These are phyloP conservation scores for Penicillium roqueforti DNA, from an alignment of 495 filamentous ascomycete species.

Conservation along the genomic window DNA sequence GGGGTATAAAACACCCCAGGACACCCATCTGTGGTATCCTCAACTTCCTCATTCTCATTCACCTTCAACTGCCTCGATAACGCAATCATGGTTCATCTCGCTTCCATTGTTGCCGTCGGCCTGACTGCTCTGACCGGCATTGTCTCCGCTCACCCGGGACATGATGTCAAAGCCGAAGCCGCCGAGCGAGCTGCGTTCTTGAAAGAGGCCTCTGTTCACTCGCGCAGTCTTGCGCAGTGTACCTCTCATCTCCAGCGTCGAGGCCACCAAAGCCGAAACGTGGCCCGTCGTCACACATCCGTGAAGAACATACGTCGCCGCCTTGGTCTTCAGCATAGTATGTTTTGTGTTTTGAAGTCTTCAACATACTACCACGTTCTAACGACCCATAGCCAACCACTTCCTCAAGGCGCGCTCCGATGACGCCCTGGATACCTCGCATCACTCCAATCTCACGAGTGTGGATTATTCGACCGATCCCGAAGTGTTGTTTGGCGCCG, in stretches of 20 bases:
- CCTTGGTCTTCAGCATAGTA: conserved; percentile 20
- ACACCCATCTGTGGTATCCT: not conserved
- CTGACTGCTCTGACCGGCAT: conserved; percentile 16
- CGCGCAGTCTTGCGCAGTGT: conserved; percentile 45
- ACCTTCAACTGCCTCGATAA: not conserved
- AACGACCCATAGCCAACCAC: conserved; percentile 7
- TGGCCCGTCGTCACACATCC: conserved; percentile 39
- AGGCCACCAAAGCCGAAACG: conserved; percentile 41
- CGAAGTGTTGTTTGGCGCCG: conserved; percentile 47
- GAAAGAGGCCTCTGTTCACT: conserved; percentile 26
- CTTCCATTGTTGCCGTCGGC: conserved; percentile 15
- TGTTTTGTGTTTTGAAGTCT: not conserved
- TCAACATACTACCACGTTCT: not conserved
- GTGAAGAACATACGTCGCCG: conserved; percentile 31
- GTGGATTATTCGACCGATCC: conserved; percentile 48
- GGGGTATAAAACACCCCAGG: not conserved
- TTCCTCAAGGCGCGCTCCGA: conserved; percentile 41
- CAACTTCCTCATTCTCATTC: not conserved
- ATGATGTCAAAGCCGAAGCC: conserved; percentile 43
- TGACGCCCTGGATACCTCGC: conserved; percentile 35
- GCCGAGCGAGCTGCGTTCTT: conserved; percentile 44
- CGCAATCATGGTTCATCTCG: conserved; percentile 18
- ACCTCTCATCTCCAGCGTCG: conserved; percentile 46
- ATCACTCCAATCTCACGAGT: conserved; percentile 43
- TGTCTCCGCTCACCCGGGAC: conserved; percentile 45